Conservation (phyloP, 495 filamentous ascomycete genomes). For the Bombardia bombarda region DNA sequence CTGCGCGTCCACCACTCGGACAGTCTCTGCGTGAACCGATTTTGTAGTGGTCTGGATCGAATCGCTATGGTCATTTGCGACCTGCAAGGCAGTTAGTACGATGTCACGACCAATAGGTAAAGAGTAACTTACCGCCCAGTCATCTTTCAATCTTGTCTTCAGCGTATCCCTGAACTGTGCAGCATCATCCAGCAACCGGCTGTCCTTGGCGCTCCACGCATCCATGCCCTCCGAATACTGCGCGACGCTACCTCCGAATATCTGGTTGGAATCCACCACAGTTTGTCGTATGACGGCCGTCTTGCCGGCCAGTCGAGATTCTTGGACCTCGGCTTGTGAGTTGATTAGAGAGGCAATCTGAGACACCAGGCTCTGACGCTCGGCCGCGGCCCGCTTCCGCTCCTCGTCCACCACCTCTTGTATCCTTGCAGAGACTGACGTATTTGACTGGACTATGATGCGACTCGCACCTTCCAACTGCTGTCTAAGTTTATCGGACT, state of each 20-base stretch:
- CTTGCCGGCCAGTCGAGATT: conserved; percentile 58
- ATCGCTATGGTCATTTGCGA: conserved; percentile 67
- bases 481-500: conserved; percentile 61
- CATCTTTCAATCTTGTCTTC: conserved; percentile 74
- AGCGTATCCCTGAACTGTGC: conserved; percentile 63
- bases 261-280: conserved; percentile 51
- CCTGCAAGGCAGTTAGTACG: conserved; percentile 37
- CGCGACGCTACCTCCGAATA: conserved; percentile 53
- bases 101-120: background rate
- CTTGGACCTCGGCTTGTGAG: conserved; percentile 62
- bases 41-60: conserved; percentile 75
- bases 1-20: conserved; percentile 83
- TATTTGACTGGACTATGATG: conserved; percentile 56
- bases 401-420: conserved; percentile 70
- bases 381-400: conserved; percentile 58
- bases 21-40: conserved; percentile 85
- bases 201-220: conserved; percentile 63
- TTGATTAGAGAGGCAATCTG: conserved; percentile 73
- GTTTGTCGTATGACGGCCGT: conserved; percentile 53
- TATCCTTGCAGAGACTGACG: conserved; percentile 56
- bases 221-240: conserved; percentile 67
- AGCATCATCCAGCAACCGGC: conserved; percentile 60
- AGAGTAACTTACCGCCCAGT: conserved; percentile 64
- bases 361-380: conserved; percentile 62
- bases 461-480: conserved; percentile 62